Base-by-base conservation (phyloP, 768 basidiomycete species). In the Agrocybe pediades region DNA sequence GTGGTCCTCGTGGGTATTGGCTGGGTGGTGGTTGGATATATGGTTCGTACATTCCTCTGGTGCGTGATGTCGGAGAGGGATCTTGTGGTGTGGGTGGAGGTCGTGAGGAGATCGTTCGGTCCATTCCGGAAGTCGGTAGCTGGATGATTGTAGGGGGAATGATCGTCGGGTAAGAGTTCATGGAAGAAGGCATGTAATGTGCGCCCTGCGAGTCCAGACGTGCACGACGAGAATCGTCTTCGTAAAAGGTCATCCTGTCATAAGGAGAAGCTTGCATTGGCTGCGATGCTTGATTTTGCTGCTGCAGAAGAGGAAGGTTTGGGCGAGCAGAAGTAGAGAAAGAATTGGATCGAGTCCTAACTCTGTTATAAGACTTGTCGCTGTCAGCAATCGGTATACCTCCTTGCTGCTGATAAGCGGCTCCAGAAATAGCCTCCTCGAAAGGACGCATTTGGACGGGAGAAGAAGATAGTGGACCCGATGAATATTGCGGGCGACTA, bases 321-420 rank as follows among this genome's bases (percentile, higher is more conserved):
- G 57, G 61, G 2, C 61, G 55, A 13, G 43, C 39, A 9, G 57
- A 25, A 30, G 42, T 27, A 3, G 61, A 57, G 42, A 62, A 59
- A n/a, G 61, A 62, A 30, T 29, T 62, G 8, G 61, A 63, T 15
- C 62, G 62, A 15, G 53, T 49, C 33, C 62, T 57, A 24, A 49
- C 27, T 7, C 59, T 52, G 6, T 58, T 59, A 21, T 40, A 26
- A 7, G 52, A n/a, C 19, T 46, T 44, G 6, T 26, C 24, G 24
- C 40, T 25, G 40, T 55, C 41, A 23, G 46, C 39, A 49, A 25
- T 30, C 30, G 30, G 33, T 33, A 45, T 20, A 21, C 17, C 9
- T 23, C 42, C 29, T 26, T 23, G 29, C 39, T 45, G 45, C 51
- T 17, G 51, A 27, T 44, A 36, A 23, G 16, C 6, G 5, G 41